Conservation (phyloP, 176 grass and related monocot genomes). For the Dendrocalamus sinicus region DNA sequence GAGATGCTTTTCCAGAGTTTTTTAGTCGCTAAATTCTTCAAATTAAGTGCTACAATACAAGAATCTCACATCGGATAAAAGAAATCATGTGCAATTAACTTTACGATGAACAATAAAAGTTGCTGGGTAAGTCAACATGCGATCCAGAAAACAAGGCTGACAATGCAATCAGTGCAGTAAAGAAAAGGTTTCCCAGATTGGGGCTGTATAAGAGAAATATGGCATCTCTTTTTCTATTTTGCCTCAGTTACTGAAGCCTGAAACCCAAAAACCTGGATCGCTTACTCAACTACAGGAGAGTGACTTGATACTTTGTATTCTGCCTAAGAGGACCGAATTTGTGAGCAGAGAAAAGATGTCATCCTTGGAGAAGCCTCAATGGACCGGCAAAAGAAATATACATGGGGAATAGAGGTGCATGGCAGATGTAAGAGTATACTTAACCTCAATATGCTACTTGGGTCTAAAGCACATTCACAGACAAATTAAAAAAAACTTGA, state of each 20-base stretch:
- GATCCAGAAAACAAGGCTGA: neutral
- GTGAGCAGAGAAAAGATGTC: neutral
- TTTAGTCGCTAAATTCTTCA: neutral
- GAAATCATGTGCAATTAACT: neutral
- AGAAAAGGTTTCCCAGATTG: neutral
- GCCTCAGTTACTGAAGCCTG: neutral
- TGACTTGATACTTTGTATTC: neutral
- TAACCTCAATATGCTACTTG: neutral
- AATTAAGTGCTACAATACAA: neutral
- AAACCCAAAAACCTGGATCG: neutral
- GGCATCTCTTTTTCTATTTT: neutral
- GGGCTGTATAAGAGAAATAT: neutral
- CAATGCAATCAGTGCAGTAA: neutral
- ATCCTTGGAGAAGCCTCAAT: neutral
- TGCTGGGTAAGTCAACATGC: neutral
- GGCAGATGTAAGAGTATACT: neutral
- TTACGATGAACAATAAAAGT: conserved; percentile 1
- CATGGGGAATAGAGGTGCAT: neutral
- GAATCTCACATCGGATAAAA: neutral
- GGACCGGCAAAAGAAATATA: neutral
- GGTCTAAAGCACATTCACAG: neutral
- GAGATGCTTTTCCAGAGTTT: neutral
- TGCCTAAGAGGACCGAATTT: neutral
- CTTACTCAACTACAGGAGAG: conserved; percentile 14
- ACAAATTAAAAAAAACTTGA: neutral